phyloP scores from a whole-genome alignment of 2,329 filamentous ascomycete species.

The Colletotrichum simmondsii region DNA sequence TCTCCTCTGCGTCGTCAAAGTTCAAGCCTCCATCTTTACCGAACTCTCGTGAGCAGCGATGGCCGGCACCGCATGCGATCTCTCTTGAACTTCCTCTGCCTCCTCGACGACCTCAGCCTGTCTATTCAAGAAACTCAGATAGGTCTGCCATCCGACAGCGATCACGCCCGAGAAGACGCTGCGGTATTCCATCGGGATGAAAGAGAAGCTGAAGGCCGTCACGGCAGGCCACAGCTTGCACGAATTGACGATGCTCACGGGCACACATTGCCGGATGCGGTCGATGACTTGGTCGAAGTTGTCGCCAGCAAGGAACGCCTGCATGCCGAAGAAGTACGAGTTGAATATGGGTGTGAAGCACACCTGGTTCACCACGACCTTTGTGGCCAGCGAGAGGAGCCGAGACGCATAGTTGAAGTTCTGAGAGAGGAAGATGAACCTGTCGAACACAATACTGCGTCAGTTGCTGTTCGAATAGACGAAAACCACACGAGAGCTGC shows the following conservation, averaged over 20 bases:
- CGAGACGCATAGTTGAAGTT: slow-evolving; percentile 88
- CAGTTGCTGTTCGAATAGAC: background rate
- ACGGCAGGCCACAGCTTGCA: slow-evolving; percentile 91
- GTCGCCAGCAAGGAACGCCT: slow-evolving; percentile 79
- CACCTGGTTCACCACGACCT: slow-evolving; percentile 83
- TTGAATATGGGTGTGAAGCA: slow-evolving; percentile 88
- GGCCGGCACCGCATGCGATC: slow-evolving; percentile 18
- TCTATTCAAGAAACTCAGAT: slow-evolving; percentile 83
- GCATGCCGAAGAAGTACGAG: slow-evolving; percentile 83
- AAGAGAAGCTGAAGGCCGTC: slow-evolving; percentile 88
- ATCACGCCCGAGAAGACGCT: slow-evolving; percentile 83
- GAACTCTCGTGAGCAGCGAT: slow-evolving; percentile 2
- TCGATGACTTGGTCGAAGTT: slow-evolving; percentile 72
- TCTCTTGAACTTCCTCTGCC: slow-evolving; percentile 19
- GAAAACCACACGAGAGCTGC: background rate
- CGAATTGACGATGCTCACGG: slow-evolving; percentile 79
- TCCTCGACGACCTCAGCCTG: slow-evolving; percentile 67
- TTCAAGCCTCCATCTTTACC: slow-evolving; percentile 28
- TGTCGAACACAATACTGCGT: slow-evolving; percentile 43
- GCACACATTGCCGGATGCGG: slow-evolving; percentile 80
- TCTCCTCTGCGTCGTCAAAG: background rate
- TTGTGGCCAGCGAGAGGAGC: slow-evolving; percentile 75
- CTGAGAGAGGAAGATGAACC: slow-evolving; percentile 82
- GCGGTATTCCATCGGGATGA: slow-evolving; percentile 81
- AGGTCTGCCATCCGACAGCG: slow-evolving; percentile 93